Evolutionary conservation across 2,329 filamentous ascomycete genomes (phyloP).

Genomic region (Pseudogymnoascus sp.): DNA sequence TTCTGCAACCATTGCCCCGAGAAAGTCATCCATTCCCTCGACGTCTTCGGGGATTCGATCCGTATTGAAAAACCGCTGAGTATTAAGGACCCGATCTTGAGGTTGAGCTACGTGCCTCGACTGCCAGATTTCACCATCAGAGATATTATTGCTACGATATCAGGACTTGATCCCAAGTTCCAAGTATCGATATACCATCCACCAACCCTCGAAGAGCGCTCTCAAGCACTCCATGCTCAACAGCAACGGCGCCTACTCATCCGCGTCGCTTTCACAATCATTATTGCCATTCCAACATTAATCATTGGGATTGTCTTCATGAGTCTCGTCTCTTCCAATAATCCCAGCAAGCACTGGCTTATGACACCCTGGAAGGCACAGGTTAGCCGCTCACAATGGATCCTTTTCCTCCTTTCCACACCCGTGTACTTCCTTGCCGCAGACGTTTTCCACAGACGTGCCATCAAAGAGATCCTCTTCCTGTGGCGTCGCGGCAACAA

Average conservation of each 20-base stretch:
- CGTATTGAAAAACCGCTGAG: conserved; percentile 47
- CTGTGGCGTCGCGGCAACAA: conserved; percentile 68
- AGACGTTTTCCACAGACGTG: conserved; percentile 72
- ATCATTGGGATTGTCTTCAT: conserved; percentile 86
- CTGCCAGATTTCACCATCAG: conserved; percentile 66
- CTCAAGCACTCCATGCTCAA: conserved; percentile 58
- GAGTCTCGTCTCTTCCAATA: conserved; percentile 58
- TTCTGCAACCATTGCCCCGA: conserved; percentile 65
- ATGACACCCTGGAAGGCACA: conserved; percentile 58
- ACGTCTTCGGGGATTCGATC: conserved; percentile 39
- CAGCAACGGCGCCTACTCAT: conserved; percentile 61
- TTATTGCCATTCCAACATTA: conserved; percentile 72
- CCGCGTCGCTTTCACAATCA: conserved; percentile 60
- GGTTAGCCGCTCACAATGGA: conserved; percentile 67
- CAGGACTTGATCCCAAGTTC: conserved; percentile 56
- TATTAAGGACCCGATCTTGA: conserved; percentile 56
- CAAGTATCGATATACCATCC: conserved; percentile 65
- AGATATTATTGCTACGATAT: conserved; percentile 60
- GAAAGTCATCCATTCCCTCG: conserved; percentile 46
- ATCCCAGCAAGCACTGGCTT: conserved; percentile 53
- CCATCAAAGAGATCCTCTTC: conserved; percentile 66
- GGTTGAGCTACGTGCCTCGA: conserved; percentile 59
- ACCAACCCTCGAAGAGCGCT: conserved; percentile 74
- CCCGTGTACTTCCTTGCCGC: conserved; percentile 82
- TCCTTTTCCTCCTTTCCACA: conserved; percentile 71